Percentiles rank a stretch among this genome's conserved stretches.
Evolutionary conservation across 495 filamentous ascomycete species (phyloP).

Genomic region (Xylaria cubensis): DNA sequence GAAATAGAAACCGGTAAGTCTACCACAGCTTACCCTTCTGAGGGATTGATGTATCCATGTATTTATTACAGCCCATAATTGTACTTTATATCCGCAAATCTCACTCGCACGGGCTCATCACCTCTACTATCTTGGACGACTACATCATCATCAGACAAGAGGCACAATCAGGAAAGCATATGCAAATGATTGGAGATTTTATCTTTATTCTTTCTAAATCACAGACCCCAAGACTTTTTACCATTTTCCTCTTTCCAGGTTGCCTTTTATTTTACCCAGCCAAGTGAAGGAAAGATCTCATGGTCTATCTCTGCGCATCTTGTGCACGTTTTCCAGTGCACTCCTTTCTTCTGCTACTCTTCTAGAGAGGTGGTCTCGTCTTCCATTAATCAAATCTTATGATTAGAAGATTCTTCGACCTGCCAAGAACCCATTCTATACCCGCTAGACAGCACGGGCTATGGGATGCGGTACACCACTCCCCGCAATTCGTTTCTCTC

Average conservation of each 20-base stretch:
- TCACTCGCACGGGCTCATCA: neutral
- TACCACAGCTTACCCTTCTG: neutral
- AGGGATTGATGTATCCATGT: too few relatives aligned
- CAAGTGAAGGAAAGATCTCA: constrained; percentile 21
- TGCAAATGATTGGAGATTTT: constrained; percentile 37
- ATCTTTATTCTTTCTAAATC: constrained; percentile 31
- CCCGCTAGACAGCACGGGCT: neutral
- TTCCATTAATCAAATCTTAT: neutral
- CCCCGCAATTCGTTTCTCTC: constrained; percentile 5
- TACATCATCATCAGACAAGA: neutral
- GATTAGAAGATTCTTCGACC: constrained; percentile 4
- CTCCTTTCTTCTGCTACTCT: neutral
- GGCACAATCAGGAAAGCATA: neutral
- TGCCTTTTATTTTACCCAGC: constrained; percentile 13
- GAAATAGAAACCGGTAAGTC: neutral
- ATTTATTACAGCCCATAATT: too few relatives aligned
- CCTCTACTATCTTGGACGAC: neutral
- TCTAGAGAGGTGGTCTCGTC: constrained; percentile 7
- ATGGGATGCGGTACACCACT: constrained; percentile 7
- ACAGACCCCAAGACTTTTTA: constrained; percentile 27
- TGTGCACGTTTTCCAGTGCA: constrained; percentile 8
- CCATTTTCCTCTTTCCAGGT: constrained; percentile 29
- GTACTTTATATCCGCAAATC: neutral
- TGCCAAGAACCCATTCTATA: constrained; percentile 6
- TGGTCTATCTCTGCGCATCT: constrained; percentile 12